phyloP scores from a whole-genome alignment of 2,329 filamentous ascomycete genomes.

The Onygena corvina region DNA sequence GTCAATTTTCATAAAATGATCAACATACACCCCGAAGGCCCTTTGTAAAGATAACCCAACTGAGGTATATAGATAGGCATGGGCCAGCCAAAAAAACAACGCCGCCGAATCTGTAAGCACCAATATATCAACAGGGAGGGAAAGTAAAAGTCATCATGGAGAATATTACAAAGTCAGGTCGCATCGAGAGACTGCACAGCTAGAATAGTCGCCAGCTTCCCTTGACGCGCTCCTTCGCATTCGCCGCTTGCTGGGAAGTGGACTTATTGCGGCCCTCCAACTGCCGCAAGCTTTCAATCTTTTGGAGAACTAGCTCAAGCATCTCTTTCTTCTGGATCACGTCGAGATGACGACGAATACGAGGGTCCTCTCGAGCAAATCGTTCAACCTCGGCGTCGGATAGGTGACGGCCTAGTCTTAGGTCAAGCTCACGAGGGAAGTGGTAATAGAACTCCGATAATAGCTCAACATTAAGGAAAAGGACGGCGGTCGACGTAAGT shows the following conservation, averaged over 20 bases:
- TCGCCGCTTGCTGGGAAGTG: constrained; percentile 26
- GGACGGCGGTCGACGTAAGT: constrained; percentile 82
- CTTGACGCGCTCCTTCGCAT: constrained; percentile 28
- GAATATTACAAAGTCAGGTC: background rate
- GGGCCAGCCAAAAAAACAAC: background rate
- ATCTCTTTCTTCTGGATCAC: constrained; percentile 86
- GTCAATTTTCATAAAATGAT: background rate
- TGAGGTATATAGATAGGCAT: background rate
- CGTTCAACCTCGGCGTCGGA: constrained; percentile 69
- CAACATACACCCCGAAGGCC: background rate
- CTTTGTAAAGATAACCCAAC: background rate
- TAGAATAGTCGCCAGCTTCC: constrained; percentile 35
- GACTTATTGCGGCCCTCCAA: constrained; percentile 64
- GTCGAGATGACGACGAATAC: constrained; percentile 77
- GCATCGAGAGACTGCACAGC: constrained; percentile 8
- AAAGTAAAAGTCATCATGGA: background rate
- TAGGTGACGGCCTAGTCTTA: constrained; percentile 69
- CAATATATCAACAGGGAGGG: constrained; percentile 3
- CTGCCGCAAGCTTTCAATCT: constrained; percentile 84
- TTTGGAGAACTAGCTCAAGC: constrained; percentile 81
- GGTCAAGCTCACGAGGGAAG: constrained; percentile 85
- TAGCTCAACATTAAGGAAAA: constrained; percentile 95
- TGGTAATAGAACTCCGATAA: constrained; percentile 96
- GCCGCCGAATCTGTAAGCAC: background rate
- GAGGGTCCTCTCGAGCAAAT: constrained; percentile 87